Evolutionary conservation across 306 rosid species (phyloP).

Genomic region (Arachis stenosperma): DNA sequence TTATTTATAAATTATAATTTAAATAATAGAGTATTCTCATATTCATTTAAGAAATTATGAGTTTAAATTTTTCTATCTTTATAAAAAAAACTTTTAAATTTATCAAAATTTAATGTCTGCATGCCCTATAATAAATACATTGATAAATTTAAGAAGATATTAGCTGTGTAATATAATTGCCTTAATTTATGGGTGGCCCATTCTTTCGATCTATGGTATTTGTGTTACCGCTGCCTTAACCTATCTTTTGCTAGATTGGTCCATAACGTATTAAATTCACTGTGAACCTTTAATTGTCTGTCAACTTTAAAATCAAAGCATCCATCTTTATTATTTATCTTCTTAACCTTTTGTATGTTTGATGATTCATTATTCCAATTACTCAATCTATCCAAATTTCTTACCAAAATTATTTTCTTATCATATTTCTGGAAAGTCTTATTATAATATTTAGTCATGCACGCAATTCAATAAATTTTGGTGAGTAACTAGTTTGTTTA

Average conservation of each 20-base stretch:
- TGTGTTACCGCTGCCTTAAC: neutral
- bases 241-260: conserved; percentile 1
- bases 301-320: conserved; percentile 9
- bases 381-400: too few relatives aligned
- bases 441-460: too few relatives aligned
- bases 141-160: conserved; percentile 17
- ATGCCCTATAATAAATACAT: conserved; percentile 17
- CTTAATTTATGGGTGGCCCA: conserved; percentile 25
- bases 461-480: too few relatives aligned
- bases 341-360: neutral
- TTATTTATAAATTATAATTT: too few relatives aligned
- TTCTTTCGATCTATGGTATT: neutral
- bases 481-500: too few relatives aligned
- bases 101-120: conserved; percentile 38
- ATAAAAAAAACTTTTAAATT: neutral
- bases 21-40: too few relatives aligned
- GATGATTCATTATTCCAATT: neutral
- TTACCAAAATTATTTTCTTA: too few relatives aligned
- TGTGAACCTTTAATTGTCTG: neutral
- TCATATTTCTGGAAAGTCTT: too few relatives aligned
- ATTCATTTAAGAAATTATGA: too few relatives aligned
- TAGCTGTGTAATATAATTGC: conserved; percentile 1
- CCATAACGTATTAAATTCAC: conserved; percentile 27
- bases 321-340: neutral
- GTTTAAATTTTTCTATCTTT: too few relatives aligned